Evolutionary conservation across 768 basidiomycete genomes (phyloP), one percentile per base, ranked within the genome.

Genomic region (Calocybe cyanea): DNA sequence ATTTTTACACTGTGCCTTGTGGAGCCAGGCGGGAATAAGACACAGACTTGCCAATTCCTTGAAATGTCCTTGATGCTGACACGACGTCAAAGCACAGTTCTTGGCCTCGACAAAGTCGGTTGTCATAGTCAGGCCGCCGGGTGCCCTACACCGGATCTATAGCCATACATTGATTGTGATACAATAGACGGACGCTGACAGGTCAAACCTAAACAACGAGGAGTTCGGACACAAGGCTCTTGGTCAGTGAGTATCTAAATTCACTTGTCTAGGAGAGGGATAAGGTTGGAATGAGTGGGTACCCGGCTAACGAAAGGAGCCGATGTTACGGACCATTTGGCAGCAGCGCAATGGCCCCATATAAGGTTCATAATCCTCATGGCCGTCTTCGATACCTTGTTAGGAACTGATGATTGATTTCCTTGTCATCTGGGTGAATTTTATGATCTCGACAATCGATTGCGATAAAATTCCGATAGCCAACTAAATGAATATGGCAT

Each of bases 361-460:
- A 41, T 25, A 32, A 24, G 21, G 39, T 9, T 34, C 20, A 19
- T 37, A 18, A 33, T 32, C 13, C 45, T 41, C 32, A 36, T 41
- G 34, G 7, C 23, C 9, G 9, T 17, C 46, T 42, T 42, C 41
- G 47, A 48, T 17, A 24, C 47, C 37, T 7, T 8, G 23, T 42
- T 41, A 28, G 37, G 47, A 34, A 48, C 25, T 41, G 34, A 42
- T 48, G 40, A n/a, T 19, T 49, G 48, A 50, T 45, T 45, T 45
- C 25, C 19, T 13, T 20, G 35, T 36, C 21, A 14, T 23, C 2
- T 35, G 34, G 25, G 25, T 28, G 11, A 25, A 28, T 13, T 48
- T 42, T 15, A 24, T 48, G 47, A 48, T 41, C 43, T 50, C 48
- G 43, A 45, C 48, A 21, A 45, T 45, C 48, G 43, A 50, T 45